A percentile compares a stretch with the other conserved stretches of the same genome.
phyloP scores from a whole-genome alignment of 108 stramenopile species.

The Asterionellopsis glacialis region DNA sequence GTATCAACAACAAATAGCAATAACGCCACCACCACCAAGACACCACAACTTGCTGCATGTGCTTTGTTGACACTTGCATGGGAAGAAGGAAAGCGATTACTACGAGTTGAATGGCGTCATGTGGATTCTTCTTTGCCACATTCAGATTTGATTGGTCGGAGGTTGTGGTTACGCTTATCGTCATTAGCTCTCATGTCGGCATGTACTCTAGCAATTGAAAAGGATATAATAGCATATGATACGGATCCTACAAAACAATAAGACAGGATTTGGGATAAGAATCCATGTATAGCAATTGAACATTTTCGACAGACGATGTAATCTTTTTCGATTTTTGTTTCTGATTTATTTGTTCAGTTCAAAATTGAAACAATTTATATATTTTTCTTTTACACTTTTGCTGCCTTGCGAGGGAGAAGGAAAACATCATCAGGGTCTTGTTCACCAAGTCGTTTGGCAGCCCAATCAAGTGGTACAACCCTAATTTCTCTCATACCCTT shows the following conservation, averaged over 20 bases:
- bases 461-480: conserved; percentile 65
- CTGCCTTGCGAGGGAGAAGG: conserved; percentile 64
- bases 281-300: too few species aligned
- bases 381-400: conserved; percentile 13
- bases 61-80: conserved; percentile 26
- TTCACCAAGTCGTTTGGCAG: conserved; percentile 78
- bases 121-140: conserved; percentile 11
- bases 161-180: conserved; percentile 31
- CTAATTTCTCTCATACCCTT: conserved; percentile 79
- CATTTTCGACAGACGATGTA: not conserved
- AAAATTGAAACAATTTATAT: not conserved
- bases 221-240: not conserved
- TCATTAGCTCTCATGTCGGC: conserved; percentile 25
- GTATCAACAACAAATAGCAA: not conserved
- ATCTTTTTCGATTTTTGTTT: not conserved
- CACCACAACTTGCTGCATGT: conserved; percentile 16
- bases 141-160: conserved; percentile 13
- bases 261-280: not conserved
- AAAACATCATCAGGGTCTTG: conserved; percentile 89
- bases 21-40: not conserved
- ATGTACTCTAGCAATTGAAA: conserved; percentile 16
- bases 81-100: conserved; percentile 8
- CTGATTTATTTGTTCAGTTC: not conserved
- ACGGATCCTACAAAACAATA: not conserved
- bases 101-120: conserved; percentile 38